These are phyloP conservation scores for Blastomyces parvus DNA, from an alignment of 2,329 filamentous ascomycete genomes.

Conservation along the genomic window DNA sequence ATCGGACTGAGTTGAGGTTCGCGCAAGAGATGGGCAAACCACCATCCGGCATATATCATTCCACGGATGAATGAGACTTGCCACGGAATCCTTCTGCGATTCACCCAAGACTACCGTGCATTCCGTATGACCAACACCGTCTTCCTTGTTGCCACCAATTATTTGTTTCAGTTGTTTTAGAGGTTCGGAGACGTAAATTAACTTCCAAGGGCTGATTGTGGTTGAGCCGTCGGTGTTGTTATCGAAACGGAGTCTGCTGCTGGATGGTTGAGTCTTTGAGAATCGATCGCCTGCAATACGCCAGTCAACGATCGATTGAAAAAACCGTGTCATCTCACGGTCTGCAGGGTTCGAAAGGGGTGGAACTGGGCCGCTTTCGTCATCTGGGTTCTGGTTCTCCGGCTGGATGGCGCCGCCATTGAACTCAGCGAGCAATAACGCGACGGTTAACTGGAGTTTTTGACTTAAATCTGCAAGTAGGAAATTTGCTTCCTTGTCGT, in stretches of 20 bases:
- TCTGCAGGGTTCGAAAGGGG: neutral
- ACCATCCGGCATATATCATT: slow-evolving; percentile 1
- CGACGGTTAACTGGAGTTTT: slow-evolving; percentile 1
- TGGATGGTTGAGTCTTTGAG: neutral
- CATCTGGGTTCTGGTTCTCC: neutral
- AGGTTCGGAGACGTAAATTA: slow-evolving; percentile 1
- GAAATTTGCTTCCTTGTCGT: neutral
- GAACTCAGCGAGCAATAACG: neutral
- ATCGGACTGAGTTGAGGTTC: neutral
- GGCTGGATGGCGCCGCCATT: neutral
- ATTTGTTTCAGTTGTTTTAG: slow-evolving; percentile 1
- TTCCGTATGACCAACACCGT: neutral
- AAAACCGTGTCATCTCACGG: neutral
- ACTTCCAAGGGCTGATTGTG: slow-evolving; percentile 1
- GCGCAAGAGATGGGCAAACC: neutral
- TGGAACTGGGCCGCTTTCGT: neutral
- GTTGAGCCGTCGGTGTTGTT: neutral
- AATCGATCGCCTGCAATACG: slow-evolving; percentile 1
- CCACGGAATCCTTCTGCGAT: neutral
- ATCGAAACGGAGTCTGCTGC: neutral
- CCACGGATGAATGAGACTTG: neutral
- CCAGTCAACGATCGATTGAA: slow-evolving; percentile 5
- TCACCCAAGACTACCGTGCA: slow-evolving; percentile 2
- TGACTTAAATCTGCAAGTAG: neutral
- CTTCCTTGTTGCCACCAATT: neutral